Conservation (phyloP, 495 filamentous ascomycete genomes). For the Immersiella caudata region DNA sequence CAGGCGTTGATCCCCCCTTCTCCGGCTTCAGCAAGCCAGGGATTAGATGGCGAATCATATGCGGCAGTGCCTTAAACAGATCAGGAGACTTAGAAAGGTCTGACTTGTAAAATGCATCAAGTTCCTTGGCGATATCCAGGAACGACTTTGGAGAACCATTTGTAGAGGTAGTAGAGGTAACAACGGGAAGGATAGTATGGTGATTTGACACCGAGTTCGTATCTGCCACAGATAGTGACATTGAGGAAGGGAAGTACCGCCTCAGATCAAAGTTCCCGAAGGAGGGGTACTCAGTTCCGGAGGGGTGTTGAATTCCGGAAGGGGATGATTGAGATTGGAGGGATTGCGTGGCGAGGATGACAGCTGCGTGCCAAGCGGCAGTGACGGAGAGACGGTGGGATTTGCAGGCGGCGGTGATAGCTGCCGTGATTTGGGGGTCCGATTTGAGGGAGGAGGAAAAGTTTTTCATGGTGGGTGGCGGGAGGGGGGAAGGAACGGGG, state of each 20-base stretch:
- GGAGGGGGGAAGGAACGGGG: background rate
- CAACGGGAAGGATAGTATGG: slow-evolving; percentile 13
- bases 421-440: background rate
- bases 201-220: slow-evolving; percentile 5
- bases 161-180: background rate
- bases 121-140: background rate
- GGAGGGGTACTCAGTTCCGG: slow-evolving; percentile 11
- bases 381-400: slow-evolving; percentile 14
- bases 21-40: background rate
- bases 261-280: slow-evolving; percentile 22
- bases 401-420: slow-evolving; percentile 12
- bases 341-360: slow-evolving; percentile 12
- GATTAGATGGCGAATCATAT: slow-evolving; percentile 9
- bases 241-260: slow-evolving; percentile 12
- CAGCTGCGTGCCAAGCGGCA: slow-evolving; percentile 15
- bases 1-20: slow-evolving; percentile 6
- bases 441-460: background rate
- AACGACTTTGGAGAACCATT: background rate
- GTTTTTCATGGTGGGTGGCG: background rate
- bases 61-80: slow-evolving; percentile 3
- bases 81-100: slow-evolving; percentile 4
- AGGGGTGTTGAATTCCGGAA: background rate
- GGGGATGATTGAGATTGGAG: background rate
- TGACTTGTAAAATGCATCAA: slow-evolving; percentile 1
- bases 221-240: background rate